These are phyloP conservation scores for Naganishia vaughanmartiniae DNA, from an alignment of 768 basidiomycete genomes.

Conservation along the genomic window DNA sequence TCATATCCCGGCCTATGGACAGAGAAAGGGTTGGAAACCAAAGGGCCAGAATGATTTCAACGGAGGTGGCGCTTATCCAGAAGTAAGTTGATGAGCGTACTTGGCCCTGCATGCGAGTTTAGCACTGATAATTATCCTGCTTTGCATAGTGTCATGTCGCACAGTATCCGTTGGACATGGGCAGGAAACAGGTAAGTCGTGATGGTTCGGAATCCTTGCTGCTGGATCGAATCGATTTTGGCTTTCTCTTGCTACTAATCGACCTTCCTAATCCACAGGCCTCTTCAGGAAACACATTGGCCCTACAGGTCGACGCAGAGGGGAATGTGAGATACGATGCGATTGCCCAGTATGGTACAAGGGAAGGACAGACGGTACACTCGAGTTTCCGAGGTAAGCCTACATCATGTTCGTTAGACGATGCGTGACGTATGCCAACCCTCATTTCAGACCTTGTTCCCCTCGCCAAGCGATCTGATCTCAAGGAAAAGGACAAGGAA, in stretches of 20 bases:
- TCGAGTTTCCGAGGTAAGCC: conserved; percentile 77
- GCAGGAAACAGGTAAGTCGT: conserved; percentile 79
- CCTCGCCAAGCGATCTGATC: conserved; percentile 79
- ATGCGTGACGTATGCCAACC: neutral
- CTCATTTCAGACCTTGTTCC: conserved; percentile 73
- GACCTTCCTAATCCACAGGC: conserved; percentile 57
- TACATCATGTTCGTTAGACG: neutral
- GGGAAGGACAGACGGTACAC: conserved; percentile 78
- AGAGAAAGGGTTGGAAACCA: conserved; percentile 81
- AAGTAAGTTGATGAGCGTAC: conserved; percentile 38
- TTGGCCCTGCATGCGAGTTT: neutral
- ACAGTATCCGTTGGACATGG: conserved; percentile 94
- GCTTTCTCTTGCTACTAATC: neutral
- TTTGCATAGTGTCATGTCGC: conserved; percentile 89
- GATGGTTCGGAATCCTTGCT: neutral
- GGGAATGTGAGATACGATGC: conserved; percentile 97
- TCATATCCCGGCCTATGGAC: conserved; percentile 62
- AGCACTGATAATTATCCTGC: conserved; percentile 43
- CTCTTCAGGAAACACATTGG: conserved; percentile 87
- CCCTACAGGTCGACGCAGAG: conserved; percentile 92
- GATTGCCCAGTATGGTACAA: conserved; percentile 92
- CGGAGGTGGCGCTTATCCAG: conserved; percentile 52
- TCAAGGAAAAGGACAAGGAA: conserved; percentile 66
- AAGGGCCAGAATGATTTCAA: conserved; percentile 78
- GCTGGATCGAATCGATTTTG: neutral